phyloP scores from a whole-genome alignment of 257 asterid genomes.

The Handroanthus guayacan region DNA sequence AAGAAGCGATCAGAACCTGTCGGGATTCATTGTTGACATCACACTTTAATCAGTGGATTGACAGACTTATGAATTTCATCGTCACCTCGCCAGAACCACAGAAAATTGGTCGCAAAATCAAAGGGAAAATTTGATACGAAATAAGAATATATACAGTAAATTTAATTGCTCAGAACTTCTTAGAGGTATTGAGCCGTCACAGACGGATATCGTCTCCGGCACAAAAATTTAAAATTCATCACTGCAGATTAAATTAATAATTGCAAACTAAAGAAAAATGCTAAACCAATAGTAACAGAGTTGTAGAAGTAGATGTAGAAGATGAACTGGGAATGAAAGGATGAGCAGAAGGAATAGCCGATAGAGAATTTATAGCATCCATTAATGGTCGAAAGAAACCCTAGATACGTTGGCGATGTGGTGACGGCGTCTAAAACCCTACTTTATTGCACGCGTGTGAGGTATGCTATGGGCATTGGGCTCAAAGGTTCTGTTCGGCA shows the following conservation, averaged over 20 bases:
- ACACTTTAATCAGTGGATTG: slow-evolving; percentile 38
- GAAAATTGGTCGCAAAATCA: not conserved
- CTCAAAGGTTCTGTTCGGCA: not conserved
- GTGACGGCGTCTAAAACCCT: slow-evolving; percentile 26
- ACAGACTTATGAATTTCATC: slow-evolving; percentile 42
- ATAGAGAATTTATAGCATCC: not conserved
- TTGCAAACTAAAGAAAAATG: not conserved
- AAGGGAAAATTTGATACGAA: not conserved
- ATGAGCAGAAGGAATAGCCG: not conserved
- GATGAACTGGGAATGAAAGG: not conserved
- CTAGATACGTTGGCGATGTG: not conserved
- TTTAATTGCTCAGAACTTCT: slow-evolving; percentile 41
- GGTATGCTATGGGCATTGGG: not conserved
- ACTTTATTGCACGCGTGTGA: not conserved
- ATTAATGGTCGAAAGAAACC: slow-evolving; percentile 12
- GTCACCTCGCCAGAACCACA: slow-evolving; percentile 34
- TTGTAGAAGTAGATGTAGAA: too few species aligned
- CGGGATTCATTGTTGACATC: slow-evolving; percentile 46
- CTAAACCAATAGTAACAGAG: too few species aligned
- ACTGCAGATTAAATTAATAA: slow-evolving; percentile 17
- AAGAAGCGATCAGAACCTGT: slow-evolving; percentile 48
- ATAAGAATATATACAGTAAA: not conserved
- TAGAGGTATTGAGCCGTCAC: slow-evolving; percentile 44
- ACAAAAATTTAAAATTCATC: slow-evolving; percentile 30
- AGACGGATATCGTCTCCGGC: slow-evolving; percentile 38